Base-by-base conservation (phyloP, 495 filamentous ascomycete species). In the Usnea hakonensis region DNA sequence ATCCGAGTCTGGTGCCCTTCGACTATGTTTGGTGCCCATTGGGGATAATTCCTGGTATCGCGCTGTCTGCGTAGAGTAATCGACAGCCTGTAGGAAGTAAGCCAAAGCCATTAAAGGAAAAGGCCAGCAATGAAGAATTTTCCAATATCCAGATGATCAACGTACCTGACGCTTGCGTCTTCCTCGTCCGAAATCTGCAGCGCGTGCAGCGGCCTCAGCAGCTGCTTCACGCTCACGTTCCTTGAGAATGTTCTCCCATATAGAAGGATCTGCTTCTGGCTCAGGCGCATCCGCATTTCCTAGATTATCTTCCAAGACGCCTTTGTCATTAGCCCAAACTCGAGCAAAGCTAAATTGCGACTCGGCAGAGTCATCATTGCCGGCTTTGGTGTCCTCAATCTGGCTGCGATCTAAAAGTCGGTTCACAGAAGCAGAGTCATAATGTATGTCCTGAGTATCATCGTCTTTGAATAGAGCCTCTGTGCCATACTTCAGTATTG, bases 171-270 rank as follows among this genome's bases (percentile, higher is more conserved):
- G 73, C 69, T 78, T 80, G 46, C 91, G 81, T 64, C 89, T 92
- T 28, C 95, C 94, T 32, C 93, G 85, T 2, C 95, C 95, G 37
- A 96, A 80, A 10, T 81, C 84, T 69, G 94, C 80, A 36, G 82
- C 77, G 53, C 82, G 80, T 8, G 76, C 78, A 36, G 81, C 81
- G 5, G 82, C 82, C 64, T 95, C 90, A 62, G 79, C 79, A 6
- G 80, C 77, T 0, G 91, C 91, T 38, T 86, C 84, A 54, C 82
- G 84, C 67, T 95, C 90, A 32, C 94, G 88, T 69, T 93, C 80
- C 54, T 84, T 80, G 21, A 98, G 78, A 52, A 98, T 94, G 63
- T 86, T 84, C 32, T 95, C 91, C 94, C 94, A 98, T 2, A 94
- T 81, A 26, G 81, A 82, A n/a, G 78, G 72, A 69, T 85, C 85